Evolutionary conservation across 2,329 filamentous ascomycete species (phyloP).

Genomic region (Alternaria hordeiaustralica): DNA sequence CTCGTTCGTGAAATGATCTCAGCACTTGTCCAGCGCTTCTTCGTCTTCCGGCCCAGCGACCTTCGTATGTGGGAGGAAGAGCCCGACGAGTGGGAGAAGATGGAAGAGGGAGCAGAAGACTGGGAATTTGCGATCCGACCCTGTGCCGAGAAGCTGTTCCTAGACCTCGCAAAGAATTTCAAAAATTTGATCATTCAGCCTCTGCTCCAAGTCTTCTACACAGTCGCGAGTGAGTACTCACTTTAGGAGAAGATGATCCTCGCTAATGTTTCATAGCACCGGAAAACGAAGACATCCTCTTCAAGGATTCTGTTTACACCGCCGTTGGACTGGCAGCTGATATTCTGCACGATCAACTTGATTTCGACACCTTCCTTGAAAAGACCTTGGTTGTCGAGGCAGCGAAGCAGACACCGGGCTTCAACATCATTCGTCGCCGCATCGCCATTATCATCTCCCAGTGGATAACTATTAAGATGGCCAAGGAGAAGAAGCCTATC

Average conservation of each 20-base stretch:
- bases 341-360: constrained; percentile 74
- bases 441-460: constrained; percentile 88
- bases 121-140: constrained; percentile 93
- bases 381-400: constrained; percentile 80
- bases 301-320: constrained; percentile 94
- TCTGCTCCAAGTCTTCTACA: constrained; percentile 81
- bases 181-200: constrained; percentile 81
- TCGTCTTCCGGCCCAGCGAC: constrained; percentile 84
- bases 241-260: neutral
- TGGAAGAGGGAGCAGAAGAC: constrained; percentile 79
- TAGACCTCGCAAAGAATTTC: constrained; percentile 89
- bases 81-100: constrained; percentile 92
- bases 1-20: constrained; percentile 85
- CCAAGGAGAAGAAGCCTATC: constrained; percentile 70
- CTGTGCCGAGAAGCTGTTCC: constrained; percentile 91
- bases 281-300: constrained; percentile 72
- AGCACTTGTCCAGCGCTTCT: constrained; percentile 82
- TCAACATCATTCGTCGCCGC: constrained; percentile 83
- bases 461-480: constrained; percentile 83
- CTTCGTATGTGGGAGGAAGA: constrained; percentile 93
- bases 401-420: constrained; percentile 69
- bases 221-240: constrained; percentile 67
- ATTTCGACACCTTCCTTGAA: constrained; percentile 82
- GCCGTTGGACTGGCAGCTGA: constrained; percentile 86
- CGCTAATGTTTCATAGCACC: constrained; percentile 50